A percentile compares a stretch with the other conserved stretches of the same genome.
Evolutionary conservation across 352 stramenopile species (phyloP).

Genomic region (Hyaloperonospora arabidopsidis): DNA sequence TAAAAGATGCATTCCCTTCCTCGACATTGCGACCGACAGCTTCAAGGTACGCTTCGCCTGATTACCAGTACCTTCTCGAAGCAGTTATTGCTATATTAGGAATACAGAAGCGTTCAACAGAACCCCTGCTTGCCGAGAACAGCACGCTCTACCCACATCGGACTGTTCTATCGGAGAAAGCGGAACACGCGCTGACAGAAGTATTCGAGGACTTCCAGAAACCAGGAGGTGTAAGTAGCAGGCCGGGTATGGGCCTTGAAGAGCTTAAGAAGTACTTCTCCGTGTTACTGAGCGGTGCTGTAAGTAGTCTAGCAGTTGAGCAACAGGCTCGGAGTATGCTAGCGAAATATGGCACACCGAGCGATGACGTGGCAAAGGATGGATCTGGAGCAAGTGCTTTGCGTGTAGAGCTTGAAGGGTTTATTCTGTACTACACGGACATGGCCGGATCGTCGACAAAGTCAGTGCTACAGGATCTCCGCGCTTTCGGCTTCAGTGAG

Average conservation of each 20-base stretch:
- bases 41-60: slow-evolving; percentile 59
- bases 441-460: slow-evolving; percentile 62
- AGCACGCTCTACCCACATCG: slow-evolving; percentile 66
- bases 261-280: slow-evolving; percentile 66
- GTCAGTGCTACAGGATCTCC: slow-evolving; percentile 73
- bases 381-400: slow-evolving; percentile 27
- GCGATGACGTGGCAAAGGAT: slow-evolving; percentile 12
- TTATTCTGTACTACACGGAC: slow-evolving; percentile 80
- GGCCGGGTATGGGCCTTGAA: slow-evolving; percentile 38
- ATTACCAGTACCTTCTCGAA: slow-evolving; percentile 87
- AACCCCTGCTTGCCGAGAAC: slow-evolving; percentile 59
- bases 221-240: slow-evolving; percentile 15
- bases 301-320: slow-evolving; percentile 38
- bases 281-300: slow-evolving; percentile 54
- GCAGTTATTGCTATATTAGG: slow-evolving; percentile 81
- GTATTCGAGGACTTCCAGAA: slow-evolving; percentile 72
- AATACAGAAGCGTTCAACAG: slow-evolving; percentile 47
- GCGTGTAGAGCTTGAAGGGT: slow-evolving; percentile 61
- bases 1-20: slow-evolving; percentile 72
- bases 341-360: slow-evolving; percentile 50
- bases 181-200: slow-evolving; percentile 56
- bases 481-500: slow-evolving; percentile 74
- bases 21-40: slow-evolving; percentile 37
- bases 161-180: slow-evolving; percentile 62
- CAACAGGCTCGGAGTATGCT: slow-evolving; percentile 64